Evolutionary conservation across 352 stramenopile species (phyloP), one percentile per base, ranked within the genome.

Genomic region (Globisporangium middletonii): DNA sequence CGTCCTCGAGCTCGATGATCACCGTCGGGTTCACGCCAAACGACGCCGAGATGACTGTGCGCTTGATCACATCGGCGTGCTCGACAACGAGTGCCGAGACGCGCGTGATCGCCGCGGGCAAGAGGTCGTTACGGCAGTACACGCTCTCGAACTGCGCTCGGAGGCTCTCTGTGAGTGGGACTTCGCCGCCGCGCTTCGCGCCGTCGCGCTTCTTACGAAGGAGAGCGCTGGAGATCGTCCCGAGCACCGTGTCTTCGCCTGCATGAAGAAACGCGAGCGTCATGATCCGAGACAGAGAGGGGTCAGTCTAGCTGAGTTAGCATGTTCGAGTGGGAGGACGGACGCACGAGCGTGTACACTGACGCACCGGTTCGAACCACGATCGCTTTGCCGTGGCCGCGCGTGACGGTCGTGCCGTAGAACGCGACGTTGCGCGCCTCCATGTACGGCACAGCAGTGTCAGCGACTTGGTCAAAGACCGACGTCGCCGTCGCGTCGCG

Each of bases 371-470:
- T 84, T 26, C 75, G 75, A 15, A 80, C 58, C 19, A 82, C 75
- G 28, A 84, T 77, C 13, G 72, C 75, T 49, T 79, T 81, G 55
- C 69, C 69, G 19, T 69, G 61, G 1, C 75, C 75, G 38, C 55
- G 58, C 0, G 64, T 71, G 41, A 84, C 58, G 1, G 67, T 69
- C 9, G 72, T 81, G 48, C 75, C 72, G 55, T 84, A 84, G 48
- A 84, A 73, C n/a, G 65, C 69, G 49, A 84, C 71, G 53, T 81
- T 84, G 28, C 57, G 49, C 28, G 75, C 75, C 49, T 81, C 72
- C 50, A 84, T 67, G 59, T 84, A 84, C 2, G 73, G 63, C 4
- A 75, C 58, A 12, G 58, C 76, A 1, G 62, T 60, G 2, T 68
- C 63, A 0, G 64, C 68, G 7, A 70, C 68, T 38, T 38, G 33